phyloP scores from a whole-genome alignment of 2,329 filamentous ascomycete species.

The Cladophialophora psammophila region DNA sequence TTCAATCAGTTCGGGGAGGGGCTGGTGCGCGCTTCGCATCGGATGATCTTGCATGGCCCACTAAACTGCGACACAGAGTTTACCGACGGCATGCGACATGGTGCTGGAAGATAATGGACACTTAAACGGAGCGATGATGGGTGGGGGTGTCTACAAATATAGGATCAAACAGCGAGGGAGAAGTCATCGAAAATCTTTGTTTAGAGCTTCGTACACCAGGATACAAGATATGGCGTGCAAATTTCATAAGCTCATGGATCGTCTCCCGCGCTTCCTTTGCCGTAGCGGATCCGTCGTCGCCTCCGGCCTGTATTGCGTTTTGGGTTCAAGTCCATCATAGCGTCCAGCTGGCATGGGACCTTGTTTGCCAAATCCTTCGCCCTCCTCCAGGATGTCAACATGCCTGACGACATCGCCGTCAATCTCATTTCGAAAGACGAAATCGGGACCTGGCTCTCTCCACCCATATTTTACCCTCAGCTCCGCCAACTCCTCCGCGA shows the following conservation, averaged over 20 bases:
- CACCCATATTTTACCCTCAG: constrained; percentile 39
- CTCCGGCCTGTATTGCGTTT: neutral
- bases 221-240: neutral
- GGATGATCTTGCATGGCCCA: neutral
- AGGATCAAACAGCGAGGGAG: neutral
- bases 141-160: neutral
- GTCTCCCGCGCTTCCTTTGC: neutral
- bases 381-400: constrained; percentile 36
- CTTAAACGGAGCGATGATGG: neutral
- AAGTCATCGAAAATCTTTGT: neutral
- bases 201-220: too few relatives aligned
- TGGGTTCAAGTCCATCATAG: constrained; percentile 26
- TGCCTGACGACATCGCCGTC: constrained; percentile 29
- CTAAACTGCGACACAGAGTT: neutral
- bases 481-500: constrained; percentile 34
- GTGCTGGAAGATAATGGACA: neutral
- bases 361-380: constrained; percentile 33
- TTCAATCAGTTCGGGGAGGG: too few relatives aligned
- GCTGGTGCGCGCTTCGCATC: neutral
- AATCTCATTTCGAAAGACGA: constrained; percentile 33
- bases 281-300: neutral
- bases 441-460: constrained; percentile 25
- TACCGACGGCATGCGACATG: neutral
- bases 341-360: constrained; percentile 31
- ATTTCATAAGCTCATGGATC: constrained; percentile 22